phyloP scores from a whole-genome alignment of 2,329 filamentous ascomycete genomes.

The Paecilomyces niveus region DNA sequence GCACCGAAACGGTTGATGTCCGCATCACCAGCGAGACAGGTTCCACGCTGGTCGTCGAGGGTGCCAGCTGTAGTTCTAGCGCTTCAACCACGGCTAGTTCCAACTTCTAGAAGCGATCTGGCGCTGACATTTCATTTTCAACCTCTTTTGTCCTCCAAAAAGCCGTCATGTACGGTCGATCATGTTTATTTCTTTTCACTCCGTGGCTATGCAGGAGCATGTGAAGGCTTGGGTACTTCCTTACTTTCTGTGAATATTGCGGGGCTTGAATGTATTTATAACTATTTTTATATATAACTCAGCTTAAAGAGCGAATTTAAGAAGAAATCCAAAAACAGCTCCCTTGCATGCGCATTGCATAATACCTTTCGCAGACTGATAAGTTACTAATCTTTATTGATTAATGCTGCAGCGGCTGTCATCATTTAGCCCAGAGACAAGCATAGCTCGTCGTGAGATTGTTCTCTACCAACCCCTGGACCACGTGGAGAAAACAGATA shows the following conservation, averaged over 20 bases:
- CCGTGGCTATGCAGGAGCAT: background rate
- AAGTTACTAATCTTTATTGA: no score
- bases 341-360: no score
- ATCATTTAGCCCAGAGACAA: background rate
- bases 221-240: no score
- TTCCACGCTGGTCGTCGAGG: conserved; percentile 44
- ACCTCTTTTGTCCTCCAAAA: background rate
- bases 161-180: background rate
- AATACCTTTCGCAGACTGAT: no score
- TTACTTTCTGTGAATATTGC: background rate
- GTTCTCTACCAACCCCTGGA: background rate
- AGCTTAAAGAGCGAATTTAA: background rate
- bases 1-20: conserved; percentile 47
- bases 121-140: background rate
- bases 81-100: background rate
- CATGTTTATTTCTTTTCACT: background rate
- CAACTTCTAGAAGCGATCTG: background rate
- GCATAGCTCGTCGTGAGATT: background rate
- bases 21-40: conserved; percentile 50
- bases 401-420: background rate
- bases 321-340: no score
- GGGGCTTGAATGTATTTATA: background rate
- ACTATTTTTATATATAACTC: background rate
- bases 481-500: background rate
- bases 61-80: conserved; percentile 28